Evolutionary conservation across 1,139 yeast species (phyloP), one percentile per base, ranked within the genome.

Genomic region (Diutina rugosa): DNA sequence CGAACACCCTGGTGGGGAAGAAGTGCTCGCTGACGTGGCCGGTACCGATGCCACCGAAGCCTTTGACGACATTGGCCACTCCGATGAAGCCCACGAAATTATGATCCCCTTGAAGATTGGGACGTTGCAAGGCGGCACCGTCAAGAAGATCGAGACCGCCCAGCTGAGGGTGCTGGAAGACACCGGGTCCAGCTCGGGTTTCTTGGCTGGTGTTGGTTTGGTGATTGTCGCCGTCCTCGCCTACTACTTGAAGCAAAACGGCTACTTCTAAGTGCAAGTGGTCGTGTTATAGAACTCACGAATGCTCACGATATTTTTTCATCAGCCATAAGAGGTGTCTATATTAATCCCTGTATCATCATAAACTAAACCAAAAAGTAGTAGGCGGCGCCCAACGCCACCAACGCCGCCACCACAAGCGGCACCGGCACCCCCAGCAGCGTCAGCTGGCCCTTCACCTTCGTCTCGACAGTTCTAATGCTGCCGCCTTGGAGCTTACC

Each of bases 1-100:
- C 66, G 98, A 93, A 76, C 99, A 93, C 74, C 96, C 96, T 60
- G 99, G 99, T 76, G 99, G 99, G 67, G 98, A 90, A 72, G 99
- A 95, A 72, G 97, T 93, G 55, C 79, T 93, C 64, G 73, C 86
- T 57, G 99, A 95, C 67, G 81, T 84, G 64, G 98, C 93, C 59
- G 99, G 99, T 62, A 77, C 78, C 58, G 99, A 95, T 70, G 95
- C 97, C 59, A 91, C 99, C 55, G 93, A 85, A 63, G 91, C 96
- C 45, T 93, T 93, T 68, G 90, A 89, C 60, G 99, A 93, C 69
- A 91, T 93, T 67, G 99, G 99, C 49, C 99, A 93, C 73, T 90
- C 98, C 47, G 97, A 91, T 62, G 97, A 91, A 64, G 98, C 99
- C 47, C 83, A 84, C 63, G 95, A 86, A 63, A 78, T 87, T 61